Conservation (phyloP, 2,329 filamentous ascomycete species). For the Penicillium sp. region DNA sequence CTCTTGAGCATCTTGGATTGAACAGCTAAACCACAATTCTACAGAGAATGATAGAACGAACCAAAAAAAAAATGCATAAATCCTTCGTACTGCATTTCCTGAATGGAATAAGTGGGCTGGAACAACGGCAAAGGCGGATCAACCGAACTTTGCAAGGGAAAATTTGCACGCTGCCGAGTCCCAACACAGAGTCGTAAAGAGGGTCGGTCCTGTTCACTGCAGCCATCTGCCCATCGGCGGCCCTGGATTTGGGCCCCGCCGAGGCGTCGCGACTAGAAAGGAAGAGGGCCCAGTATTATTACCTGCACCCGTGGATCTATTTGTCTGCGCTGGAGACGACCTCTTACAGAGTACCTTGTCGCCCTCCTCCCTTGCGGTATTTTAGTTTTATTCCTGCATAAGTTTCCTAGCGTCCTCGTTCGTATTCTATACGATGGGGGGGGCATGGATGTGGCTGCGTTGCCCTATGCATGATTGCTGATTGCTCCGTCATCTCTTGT, state of each 20-base stretch:
- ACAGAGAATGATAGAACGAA: background rate
- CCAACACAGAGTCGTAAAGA: no score
- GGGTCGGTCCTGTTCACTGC: background rate
- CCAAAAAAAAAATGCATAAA: background rate
- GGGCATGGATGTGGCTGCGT: background rate
- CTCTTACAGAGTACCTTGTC: background rate
- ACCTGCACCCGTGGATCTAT: background rate
- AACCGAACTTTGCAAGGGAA: background rate
- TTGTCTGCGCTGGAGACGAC: background rate
- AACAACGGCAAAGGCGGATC: background rate
- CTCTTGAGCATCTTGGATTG: constrained; percentile 16
- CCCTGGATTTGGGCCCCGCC: background rate
- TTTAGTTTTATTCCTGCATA: constrained; percentile 1
- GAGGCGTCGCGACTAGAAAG: no score
- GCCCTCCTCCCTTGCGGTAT: background rate
- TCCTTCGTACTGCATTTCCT: background rate
- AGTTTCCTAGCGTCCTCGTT: background rate
- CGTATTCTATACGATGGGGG: background rate
- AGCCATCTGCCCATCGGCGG: no score
- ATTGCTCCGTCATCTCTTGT: background rate
- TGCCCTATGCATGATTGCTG: background rate
- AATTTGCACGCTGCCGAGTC: background rate
- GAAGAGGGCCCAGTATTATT: no score
- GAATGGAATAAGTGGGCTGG: background rate
- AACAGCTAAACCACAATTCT: background rate